Evolutionary conservation across 495 filamentous ascomycete genomes (phyloP).

Genomic region (Aspergillus homomorphus): DNA sequence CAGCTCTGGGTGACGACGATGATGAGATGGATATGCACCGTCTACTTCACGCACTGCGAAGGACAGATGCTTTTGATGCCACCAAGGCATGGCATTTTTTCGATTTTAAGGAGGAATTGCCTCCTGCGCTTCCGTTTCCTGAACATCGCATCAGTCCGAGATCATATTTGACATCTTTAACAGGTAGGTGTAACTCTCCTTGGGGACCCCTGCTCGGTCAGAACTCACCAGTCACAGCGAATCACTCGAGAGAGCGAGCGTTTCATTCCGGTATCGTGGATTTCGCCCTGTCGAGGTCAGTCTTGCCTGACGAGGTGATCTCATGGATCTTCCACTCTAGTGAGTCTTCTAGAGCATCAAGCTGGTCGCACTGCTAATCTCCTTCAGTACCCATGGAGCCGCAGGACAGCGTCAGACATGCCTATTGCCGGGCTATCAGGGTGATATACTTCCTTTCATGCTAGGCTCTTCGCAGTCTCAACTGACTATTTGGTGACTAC

Average conservation of each 20-base stretch:
- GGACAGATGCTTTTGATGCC: slow-evolving; percentile 66
- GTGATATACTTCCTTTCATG: slow-evolving; percentile 22
- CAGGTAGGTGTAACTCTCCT: slow-evolving; percentile 27
- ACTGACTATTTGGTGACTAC: neutral
- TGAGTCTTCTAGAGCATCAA: slow-evolving; percentile 20
- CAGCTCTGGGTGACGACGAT: slow-evolving; percentile 47
- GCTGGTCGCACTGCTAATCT: slow-evolving; percentile 12
- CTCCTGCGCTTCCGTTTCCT: slow-evolving; percentile 37
- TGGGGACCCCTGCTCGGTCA: neutral
- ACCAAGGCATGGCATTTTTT: slow-evolving; percentile 69
- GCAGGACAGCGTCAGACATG: slow-evolving; percentile 57
- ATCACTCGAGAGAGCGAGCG: slow-evolving; percentile 51
- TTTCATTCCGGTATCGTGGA: slow-evolving; percentile 68
- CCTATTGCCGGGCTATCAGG: slow-evolving; percentile 58
- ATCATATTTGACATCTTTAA: slow-evolving; percentile 30
- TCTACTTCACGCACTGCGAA: slow-evolving; percentile 65
- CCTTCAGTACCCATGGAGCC: slow-evolving; percentile 53
- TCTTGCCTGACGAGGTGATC: slow-evolving; percentile 67
- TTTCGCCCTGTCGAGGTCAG: slow-evolving; percentile 51
- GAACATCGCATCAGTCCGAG: slow-evolving; percentile 23
- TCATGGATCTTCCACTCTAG: slow-evolving; percentile 70
- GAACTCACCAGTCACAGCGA: slow-evolving; percentile 13
- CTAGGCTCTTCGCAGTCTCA: neutral
- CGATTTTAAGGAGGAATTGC: slow-evolving; percentile 30
- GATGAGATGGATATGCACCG: slow-evolving; percentile 54